Evolutionary conservation across 2,329 filamentous ascomycete species (phyloP), one percentile per base, ranked within the genome.

Genomic region (Aspergillus nomiae): DNA sequence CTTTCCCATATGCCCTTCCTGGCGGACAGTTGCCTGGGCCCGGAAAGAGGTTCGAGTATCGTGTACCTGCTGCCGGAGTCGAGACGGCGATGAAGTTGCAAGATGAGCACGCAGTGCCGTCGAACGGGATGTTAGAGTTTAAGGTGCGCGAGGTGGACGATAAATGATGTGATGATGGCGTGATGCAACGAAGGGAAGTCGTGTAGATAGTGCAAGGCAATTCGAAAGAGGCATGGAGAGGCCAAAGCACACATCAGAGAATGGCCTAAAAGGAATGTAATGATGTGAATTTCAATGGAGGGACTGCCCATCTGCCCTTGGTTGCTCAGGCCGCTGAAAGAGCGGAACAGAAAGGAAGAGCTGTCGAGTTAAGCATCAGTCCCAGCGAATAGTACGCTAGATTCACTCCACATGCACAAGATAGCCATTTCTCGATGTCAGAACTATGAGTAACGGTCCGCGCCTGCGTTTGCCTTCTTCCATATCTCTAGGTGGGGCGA

Each of bases 61-160:
- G 80, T 2, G 77, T 91, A n/a, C 89, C 89, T 0, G 85, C 85
- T 0, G 84, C 83, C 0, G 89, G 88, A 0, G 74, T 75, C 0
- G 86, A 90, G 67, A 84, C 82, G 26, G 81, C 79, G 14, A 67
- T 71, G 60, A 87, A 87, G 73, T 75, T 87, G 73, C 72, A 78
- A 46, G 80, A 86, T 64, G 82, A 84, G 70, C 80, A 81, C 63
- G 69, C 70, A 16, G 77, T 83, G 46, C 75, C 76, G 61, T 85
- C 83, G 53, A 91, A 91, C 71, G 70, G 66, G 61, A 86, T 91
- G 86, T 83, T 87, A 62, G 74, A 70, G 19, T 80, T 74, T 63
- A 69, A 62, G 53, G 60, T 75, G 24, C 66, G 73, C 0, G 72
- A 75, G 61, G 72, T 74, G 24, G 66, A 72, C 58, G 62, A 68